A percentile compares a stretch with the other conserved stretches of the same genome.
Evolutionary conservation across 2,329 filamentous ascomycete species (phyloP).

Genomic region (Calonectria pauciramosa): DNA sequence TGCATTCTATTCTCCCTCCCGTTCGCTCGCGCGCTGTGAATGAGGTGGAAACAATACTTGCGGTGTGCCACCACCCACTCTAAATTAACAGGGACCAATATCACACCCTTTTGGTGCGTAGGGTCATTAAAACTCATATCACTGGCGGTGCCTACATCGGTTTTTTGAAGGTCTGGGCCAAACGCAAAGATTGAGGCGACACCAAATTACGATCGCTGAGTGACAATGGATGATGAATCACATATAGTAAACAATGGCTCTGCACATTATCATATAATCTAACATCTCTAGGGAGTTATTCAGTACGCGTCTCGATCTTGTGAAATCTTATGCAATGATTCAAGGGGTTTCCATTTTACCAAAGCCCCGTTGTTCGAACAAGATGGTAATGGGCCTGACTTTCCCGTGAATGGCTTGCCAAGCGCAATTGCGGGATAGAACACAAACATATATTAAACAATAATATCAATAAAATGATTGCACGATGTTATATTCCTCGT

Average conservation of each 20-base stretch:
- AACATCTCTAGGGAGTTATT: neutral
- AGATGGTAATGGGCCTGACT: no score
- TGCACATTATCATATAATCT: neutral
- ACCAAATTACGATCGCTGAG: neutral
- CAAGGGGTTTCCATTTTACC: neutral
- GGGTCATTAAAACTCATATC: neutral
- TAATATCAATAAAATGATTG: neutral
- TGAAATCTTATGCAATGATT: neutral
- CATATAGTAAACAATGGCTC: neutral
- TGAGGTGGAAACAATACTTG: neutral
- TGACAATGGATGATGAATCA: neutral
- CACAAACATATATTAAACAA: neutral
- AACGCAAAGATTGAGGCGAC: neutral
- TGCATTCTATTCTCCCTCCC: neutral
- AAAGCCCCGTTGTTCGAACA: no score
- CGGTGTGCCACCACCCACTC: neutral
- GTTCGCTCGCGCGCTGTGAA: neutral
- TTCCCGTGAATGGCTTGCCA: no score
- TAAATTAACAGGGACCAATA: neutral
- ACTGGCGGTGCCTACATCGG: neutral
- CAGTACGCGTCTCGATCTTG: neutral
- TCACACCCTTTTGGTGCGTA: neutral
- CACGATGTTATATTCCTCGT: neutral
- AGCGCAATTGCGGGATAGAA: no score
- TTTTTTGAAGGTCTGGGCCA: neutral